Evolutionary conservation across 2,329 filamentous ascomycete genomes (phyloP).

Genomic region (Tolypocladium amazonense): DNA sequence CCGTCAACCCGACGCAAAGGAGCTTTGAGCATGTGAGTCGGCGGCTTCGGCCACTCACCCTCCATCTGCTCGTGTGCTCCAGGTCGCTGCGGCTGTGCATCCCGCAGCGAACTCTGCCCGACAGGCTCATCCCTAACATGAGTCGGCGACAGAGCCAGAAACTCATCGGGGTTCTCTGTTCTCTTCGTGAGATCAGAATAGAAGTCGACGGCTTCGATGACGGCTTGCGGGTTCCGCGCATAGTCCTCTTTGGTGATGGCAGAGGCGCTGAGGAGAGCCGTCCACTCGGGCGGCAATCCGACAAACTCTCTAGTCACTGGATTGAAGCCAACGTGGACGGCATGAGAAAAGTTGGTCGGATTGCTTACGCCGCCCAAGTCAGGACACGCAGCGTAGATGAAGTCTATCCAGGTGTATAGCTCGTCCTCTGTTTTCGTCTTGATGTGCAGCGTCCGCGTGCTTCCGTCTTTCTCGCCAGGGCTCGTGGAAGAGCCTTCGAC

Average conservation of each 20-base stretch:
- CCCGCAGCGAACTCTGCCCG: constrained; percentile 34
- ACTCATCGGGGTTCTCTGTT: constrained; percentile 59
- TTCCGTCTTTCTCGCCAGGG: constrained; percentile 68
- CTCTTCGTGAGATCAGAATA: constrained; percentile 76
- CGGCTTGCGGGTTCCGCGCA: constrained; percentile 86
- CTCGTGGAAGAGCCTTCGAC: constrained; percentile 59
- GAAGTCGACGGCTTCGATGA: constrained; percentile 73
- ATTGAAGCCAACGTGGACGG: constrained; percentile 95
- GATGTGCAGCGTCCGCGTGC: constrained; percentile 77
- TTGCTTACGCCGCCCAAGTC: constrained; percentile 98
- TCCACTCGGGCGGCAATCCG: constrained; percentile 91
- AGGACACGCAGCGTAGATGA: constrained; percentile 94
- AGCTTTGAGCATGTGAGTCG: background rate
- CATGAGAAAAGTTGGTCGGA: constrained; percentile 94
- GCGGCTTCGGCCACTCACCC: background rate
- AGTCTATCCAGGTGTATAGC: constrained; percentile 97
- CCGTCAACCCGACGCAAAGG: background rate
- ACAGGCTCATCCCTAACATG: constrained; percentile 47
- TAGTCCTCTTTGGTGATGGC: constrained; percentile 98
- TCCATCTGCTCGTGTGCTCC: background rate
- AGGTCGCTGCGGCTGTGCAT: constrained; percentile 14
- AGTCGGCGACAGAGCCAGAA: constrained; percentile 56
- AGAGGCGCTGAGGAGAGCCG: constrained; percentile 87
- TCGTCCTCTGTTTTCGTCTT: constrained; percentile 94
- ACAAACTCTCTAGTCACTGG: constrained; percentile 91